Conservation (phyloP, 1,284 basidiomycete species). For the Moesziomyces parantarcticus region DNA sequence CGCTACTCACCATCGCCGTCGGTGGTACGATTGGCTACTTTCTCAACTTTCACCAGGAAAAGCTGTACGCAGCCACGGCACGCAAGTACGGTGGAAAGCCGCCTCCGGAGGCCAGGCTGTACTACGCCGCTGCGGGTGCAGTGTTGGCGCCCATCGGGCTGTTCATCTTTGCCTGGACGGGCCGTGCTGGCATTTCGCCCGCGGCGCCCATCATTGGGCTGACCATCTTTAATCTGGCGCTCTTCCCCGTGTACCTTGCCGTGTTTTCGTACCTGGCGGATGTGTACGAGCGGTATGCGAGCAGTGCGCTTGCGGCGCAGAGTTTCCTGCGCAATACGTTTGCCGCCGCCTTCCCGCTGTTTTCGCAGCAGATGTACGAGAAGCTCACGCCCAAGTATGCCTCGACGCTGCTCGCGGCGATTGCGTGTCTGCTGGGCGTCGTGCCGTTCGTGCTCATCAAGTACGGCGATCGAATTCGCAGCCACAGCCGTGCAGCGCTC, state of each 20-base stretch:
- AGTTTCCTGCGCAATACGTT: constrained; percentile 54
- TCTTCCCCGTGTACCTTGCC: constrained; percentile 45
- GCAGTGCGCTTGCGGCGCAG: constrained; percentile 57
- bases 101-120: constrained; percentile 70
- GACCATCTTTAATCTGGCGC: constrained; percentile 37
- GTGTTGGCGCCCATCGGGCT: constrained; percentile 51
- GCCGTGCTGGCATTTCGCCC: constrained; percentile 30
- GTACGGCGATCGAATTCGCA: constrained; percentile 58
- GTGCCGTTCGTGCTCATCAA: constrained; percentile 61
- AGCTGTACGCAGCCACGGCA: constrained; percentile 43
- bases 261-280: constrained; percentile 53
- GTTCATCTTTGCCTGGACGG: constrained; percentile 57
- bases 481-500: constrained; percentile 41
- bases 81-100: constrained; percentile 67
- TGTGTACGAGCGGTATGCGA: constrained; percentile 64
- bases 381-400: constrained; percentile 58
- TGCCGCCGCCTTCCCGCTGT: constrained; percentile 49
- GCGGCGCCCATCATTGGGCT: constrained; percentile 51
- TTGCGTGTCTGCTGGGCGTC: constrained; percentile 53
- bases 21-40: constrained; percentile 74
- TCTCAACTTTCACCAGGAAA: constrained; percentile 72
- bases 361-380: constrained; percentile 51
- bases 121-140: constrained; percentile 58
- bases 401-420: constrained; percentile 57
- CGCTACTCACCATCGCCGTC: constrained; percentile 51